Conservation (phyloP, 495 filamentous ascomycete species). For the Neurospora sp. region DNA sequence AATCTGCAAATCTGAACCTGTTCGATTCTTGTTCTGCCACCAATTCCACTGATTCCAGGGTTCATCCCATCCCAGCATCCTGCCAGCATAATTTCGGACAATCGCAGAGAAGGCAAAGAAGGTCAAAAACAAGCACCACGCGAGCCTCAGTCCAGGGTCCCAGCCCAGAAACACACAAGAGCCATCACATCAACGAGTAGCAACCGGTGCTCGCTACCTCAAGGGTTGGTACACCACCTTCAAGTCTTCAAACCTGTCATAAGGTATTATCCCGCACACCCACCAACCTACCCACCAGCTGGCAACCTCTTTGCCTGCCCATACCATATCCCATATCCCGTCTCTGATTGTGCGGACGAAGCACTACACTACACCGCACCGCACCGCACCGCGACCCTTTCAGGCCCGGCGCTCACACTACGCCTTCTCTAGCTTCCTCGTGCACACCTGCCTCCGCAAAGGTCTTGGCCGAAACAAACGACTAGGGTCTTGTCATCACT, state of each 20-base stretch:
- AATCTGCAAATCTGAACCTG: constrained; percentile 4
- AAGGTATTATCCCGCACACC: neutral
- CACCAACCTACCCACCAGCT: neutral
- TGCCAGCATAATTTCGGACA: neutral
- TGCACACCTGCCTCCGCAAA: neutral
- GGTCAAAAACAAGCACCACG: neutral
- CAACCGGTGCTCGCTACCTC: neutral
- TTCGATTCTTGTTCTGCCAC: neutral
- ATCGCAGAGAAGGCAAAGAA: neutral
- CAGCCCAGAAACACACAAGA: neutral
- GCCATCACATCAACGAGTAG: neutral
- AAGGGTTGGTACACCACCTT: neutral
- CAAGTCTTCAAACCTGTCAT: neutral
- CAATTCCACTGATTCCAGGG: neutral
- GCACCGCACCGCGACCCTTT: neutral
- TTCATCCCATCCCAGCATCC: neutral
- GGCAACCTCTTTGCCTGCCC: neutral
- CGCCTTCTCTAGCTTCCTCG: neutral
- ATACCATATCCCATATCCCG: neutral
- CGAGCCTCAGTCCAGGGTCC: neutral
- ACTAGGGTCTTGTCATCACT: neutral
- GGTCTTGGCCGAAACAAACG: neutral
- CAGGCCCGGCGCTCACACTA: neutral
- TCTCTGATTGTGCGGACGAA: neutral
- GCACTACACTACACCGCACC: neutral